Evolutionary conservation across 352 stramenopile genomes (phyloP).

Genomic region (Pythium brassicae): DNA sequence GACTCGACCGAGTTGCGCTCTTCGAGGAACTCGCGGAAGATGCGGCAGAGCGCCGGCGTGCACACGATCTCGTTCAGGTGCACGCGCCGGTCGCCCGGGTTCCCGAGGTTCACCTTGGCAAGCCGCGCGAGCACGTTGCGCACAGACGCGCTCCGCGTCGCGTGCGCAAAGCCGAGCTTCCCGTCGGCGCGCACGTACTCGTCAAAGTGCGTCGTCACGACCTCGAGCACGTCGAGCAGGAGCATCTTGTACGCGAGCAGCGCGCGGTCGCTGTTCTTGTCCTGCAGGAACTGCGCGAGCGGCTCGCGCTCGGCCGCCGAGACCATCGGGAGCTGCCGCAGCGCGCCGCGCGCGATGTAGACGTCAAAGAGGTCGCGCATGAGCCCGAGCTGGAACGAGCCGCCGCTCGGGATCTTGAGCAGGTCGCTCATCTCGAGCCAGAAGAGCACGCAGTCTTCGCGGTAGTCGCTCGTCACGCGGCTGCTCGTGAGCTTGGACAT

Average conservation of each 20-base stretch:
- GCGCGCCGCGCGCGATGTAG: constrained; percentile 36
- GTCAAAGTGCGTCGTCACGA: constrained; percentile 53
- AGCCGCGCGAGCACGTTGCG: constrained; percentile 51
- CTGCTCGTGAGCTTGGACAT: constrained; percentile 24
- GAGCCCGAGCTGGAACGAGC: constrained; percentile 49
- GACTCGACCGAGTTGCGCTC: constrained; percentile 55
- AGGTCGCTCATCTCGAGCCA: constrained; percentile 67
- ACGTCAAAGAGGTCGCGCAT: constrained; percentile 61
- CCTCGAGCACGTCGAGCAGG: constrained; percentile 49
- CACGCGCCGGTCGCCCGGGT: constrained; percentile 33
- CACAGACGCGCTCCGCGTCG: constrained; percentile 35
- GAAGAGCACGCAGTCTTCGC: constrained; percentile 61
- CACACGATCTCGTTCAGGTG: constrained; percentile 52
- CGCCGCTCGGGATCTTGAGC: constrained; percentile 51
- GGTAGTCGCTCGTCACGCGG: constrained; percentile 34
- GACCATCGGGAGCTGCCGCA: constrained; percentile 47
- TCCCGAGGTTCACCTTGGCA: constrained; percentile 29
- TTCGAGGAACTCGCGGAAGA: constrained; percentile 58
- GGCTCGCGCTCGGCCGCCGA: constrained; percentile 39
- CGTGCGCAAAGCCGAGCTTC: constrained; percentile 32
- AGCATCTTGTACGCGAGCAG: constrained; percentile 60
- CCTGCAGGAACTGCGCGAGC: constrained; percentile 36
- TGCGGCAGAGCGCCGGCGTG: constrained; percentile 37
- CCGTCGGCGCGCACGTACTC: constrained; percentile 42
- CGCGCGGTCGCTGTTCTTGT: constrained; percentile 37